phyloP scores from a whole-genome alignment of 352 stramenopile genomes.

The Pythium rishiriense region DNA sequence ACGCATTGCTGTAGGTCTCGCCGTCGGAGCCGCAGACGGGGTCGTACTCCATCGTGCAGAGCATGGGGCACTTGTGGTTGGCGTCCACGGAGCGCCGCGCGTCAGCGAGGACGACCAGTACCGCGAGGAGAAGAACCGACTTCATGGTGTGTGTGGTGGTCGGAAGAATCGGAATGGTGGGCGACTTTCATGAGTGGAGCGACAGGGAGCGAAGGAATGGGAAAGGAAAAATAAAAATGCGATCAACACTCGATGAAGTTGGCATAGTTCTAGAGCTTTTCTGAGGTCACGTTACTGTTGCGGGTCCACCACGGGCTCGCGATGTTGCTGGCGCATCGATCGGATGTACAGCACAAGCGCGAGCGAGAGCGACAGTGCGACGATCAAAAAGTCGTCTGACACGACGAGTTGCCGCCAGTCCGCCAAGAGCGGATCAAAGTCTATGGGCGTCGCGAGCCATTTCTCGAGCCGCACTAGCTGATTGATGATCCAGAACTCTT shows the following conservation, averaged over 20 bases:
- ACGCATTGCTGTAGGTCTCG: conserved; percentile 39
- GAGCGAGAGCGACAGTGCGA: conserved; percentile 59
- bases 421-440: neutral
- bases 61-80: conserved; percentile 12
- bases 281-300: conserved; percentile 3
- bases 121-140: neutral
- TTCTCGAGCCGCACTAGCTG: conserved; percentile 25
- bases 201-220: neutral
- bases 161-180: neutral
- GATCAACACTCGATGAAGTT: conserved; percentile 1
- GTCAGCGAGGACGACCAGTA: neutral
- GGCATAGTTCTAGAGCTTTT: neutral
- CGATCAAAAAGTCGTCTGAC: conserved; percentile 71
- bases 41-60: conserved; percentile 33
- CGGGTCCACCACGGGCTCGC: conserved; percentile 9
- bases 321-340: conserved; percentile 51
- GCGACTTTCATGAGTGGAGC: neutral
- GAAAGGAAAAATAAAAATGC: conserved; percentile 1
- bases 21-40: conserved; percentile 31
- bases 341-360: conserved; percentile 76
- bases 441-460: conserved; percentile 11
- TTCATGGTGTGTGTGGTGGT: neutral
- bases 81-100: neutral
- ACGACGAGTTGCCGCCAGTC: conserved; percentile 37
- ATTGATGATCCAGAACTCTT: conserved; percentile 24